Evolutionary conservation across 2,329 filamentous ascomycete genomes (phyloP), one percentile per base, ranked within the genome.

Genomic region (Xylariaceae sp.): DNA sequence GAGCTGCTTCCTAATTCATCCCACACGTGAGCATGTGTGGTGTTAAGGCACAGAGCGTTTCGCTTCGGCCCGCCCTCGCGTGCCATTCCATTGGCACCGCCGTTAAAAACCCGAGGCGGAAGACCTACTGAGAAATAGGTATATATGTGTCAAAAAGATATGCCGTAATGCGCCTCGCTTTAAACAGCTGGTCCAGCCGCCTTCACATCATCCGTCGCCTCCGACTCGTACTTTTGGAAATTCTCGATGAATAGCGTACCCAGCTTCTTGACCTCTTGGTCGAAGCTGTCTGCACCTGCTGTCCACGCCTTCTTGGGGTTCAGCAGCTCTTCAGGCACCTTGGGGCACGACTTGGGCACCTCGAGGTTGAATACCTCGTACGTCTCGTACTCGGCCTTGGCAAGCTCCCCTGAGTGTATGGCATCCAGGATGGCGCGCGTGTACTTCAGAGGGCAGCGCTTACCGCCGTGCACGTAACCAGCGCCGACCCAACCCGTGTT

Each of bases 381-480:
- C 66, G 81, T 92, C 83, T 99, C 95, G 80, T 91, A 99, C 78
- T 96, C 89, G 62, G 86, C 89, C 70, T 96, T 90, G 73, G 92
- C 92, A 67, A 99, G 91, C 80, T 96, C 92, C 68, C 95, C 95
- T 49, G 87, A 93, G 88, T 99, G 95, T 80, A 99, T 97, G 74
- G 94, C 90, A 77, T 99, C 94, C 69, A 99, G 88, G 75, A 99
- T 98, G 71, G 95, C 94, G 71, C 95, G 93, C 34, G 95, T 99
- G 84, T 98, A 99, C 82, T 97, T 97, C 76, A 98, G 86, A 36
- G 94, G 94, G 86, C 94, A 98, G 69, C 94, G 90, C 87, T 96
- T 96, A 77, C 93, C 93, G 66, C 93, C 94, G 71, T 92, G 95
- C 62, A 91, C 87, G 71, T 91, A 91, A 65, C 89, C 89, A 64